Evolutionary conservation across 495 filamentous ascomycete species (phyloP), one percentile per base, ranked within the genome.

Genomic region (Hypoxylon intermedium): DNA sequence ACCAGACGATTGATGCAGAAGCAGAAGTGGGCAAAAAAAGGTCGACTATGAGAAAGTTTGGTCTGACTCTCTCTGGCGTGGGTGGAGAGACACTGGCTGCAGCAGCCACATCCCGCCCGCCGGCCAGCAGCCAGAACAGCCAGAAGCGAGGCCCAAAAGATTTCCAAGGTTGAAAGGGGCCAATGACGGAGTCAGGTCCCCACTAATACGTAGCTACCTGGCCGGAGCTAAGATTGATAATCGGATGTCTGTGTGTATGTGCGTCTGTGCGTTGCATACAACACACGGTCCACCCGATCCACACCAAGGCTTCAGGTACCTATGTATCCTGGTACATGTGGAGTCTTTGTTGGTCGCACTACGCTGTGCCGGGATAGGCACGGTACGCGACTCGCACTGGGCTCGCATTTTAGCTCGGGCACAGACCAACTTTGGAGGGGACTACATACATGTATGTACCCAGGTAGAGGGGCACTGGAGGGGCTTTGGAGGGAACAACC

Each of bases 11-110:
- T 48, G 55, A 36, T 47, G 48, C 38, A 50, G 61, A 47, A 52
- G 51, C 30, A 50, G 61, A 52, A 56, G 56, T 52, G 62, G 56
- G 56, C 62, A 65, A 58, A 64, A 58, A 63, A 65, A 59, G 41
- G 42, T n/a, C n/a, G n/a, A n/a, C 13, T 36, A 51, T 49, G 54
- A 65, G 61, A 65, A 59, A 59, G 61, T 65, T 65, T 65, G 55
- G 61, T 65, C 61, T 59, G 54, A 65, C 61, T 65, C 60, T 65
- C 60, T 62, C 53, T 50, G 61, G 54, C 43, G 53, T 46, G 41
- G 59, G 61, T 65, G 61, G 61, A 65, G 61, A 59, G 55, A 64
- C n/a, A n/a, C n/a, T 58, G 59, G 54, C 51, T 65, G 55, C 61
- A 59, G 61, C 61, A 59, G 47, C 55, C 48, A 54, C 61, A 43